A percentile compares a stretch with the other conserved stretches of the same genome.
phyloP scores from a whole-genome alignment of 345 rosid species.

The Salix caprea region DNA sequence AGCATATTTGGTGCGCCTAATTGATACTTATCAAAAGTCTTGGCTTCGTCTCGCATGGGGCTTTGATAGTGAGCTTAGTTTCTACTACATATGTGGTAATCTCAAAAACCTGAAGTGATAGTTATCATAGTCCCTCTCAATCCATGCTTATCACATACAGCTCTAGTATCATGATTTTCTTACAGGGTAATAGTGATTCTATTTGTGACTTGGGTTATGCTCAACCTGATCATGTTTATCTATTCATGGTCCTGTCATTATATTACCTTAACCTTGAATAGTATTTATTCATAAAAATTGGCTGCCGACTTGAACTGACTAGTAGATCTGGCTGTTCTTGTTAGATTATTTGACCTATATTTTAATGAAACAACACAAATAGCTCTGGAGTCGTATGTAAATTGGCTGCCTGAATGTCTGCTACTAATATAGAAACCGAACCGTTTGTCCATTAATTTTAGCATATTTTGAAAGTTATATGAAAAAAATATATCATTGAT shows the following conservation, averaged over 20 bases:
- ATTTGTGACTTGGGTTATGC: background rate
- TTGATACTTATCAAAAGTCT: constrained; percentile 68
- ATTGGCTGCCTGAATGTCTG: background rate
- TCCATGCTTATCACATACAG: background rate
- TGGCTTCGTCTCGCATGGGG: constrained; percentile 94
- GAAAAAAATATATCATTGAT: background rate
- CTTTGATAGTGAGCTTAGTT: constrained; percentile 76
- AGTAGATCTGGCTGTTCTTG: background rate
- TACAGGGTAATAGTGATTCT: background rate
- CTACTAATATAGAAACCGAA: background rate
- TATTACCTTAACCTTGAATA: background rate
- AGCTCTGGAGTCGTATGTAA: background rate
- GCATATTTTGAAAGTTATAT: background rate
- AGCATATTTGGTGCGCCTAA: constrained; percentile 77
- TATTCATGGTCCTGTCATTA: background rate
- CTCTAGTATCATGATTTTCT: background rate
- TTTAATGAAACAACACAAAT: background rate
- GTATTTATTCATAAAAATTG: background rate
- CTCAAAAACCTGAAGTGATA: constrained; percentile 20
- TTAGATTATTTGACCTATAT: background rate
- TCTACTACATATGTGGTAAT: constrained; percentile 97
- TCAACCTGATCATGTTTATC: background rate
- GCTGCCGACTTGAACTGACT: background rate
- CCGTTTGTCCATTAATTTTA: background rate
- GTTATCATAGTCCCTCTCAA: background rate